Percentiles rank a stretch among this genome's conserved stretches.
Evolutionary conservation across 2,329 filamentous ascomycete genomes (phyloP).

Genomic region (Knufia fluminis): DNA sequence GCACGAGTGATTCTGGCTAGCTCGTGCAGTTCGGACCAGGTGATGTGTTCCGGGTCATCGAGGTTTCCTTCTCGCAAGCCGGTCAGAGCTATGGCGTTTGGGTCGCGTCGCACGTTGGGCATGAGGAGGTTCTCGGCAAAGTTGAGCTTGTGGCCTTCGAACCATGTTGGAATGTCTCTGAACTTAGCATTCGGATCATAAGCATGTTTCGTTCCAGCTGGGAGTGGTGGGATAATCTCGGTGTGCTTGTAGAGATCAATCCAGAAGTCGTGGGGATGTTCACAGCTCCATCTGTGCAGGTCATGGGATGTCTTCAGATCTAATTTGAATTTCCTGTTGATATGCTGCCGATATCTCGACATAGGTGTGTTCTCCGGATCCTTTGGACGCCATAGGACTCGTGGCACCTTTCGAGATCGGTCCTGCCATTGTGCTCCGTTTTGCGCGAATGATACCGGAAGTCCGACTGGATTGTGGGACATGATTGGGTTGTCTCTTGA

Average conservation of each 20-base stretch:
- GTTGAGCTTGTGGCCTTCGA: conserved; percentile 29
- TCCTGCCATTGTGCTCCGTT: not conserved
- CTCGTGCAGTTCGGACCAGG: conserved; percentile 33
- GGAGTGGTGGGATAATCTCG: conserved; percentile 24
- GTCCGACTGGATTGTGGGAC: not conserved
- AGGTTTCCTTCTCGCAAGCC: conserved; percentile 32
- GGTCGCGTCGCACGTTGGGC: conserved; percentile 25
- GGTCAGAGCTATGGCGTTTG: conserved; percentile 30
- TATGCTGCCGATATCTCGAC: conserved; percentile 17
- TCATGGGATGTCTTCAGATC: conserved; percentile 25
- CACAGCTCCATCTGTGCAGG: conserved; percentile 33
- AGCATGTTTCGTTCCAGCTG: conserved; percentile 26
- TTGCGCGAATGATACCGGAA: not conserved
- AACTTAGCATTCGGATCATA: conserved; percentile 31
- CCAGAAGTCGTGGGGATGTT: conserved; percentile 36
- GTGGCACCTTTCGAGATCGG: not conserved
- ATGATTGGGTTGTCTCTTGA: not conserved
- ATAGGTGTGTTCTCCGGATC: conserved; percentile 18
- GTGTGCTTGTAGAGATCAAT: conserved; percentile 33
- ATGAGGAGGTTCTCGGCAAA: conserved; percentile 34
- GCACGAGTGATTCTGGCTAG: conserved; percentile 30
- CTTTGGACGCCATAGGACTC: conserved; percentile 15
- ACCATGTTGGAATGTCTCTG: conserved; percentile 31
- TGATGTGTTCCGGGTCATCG: conserved; percentile 30
- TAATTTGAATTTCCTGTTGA: conserved; percentile 17